phyloP scores from a whole-genome alignment of 179 eudicot genomes.

The Sideroxylon spinosum region DNA sequence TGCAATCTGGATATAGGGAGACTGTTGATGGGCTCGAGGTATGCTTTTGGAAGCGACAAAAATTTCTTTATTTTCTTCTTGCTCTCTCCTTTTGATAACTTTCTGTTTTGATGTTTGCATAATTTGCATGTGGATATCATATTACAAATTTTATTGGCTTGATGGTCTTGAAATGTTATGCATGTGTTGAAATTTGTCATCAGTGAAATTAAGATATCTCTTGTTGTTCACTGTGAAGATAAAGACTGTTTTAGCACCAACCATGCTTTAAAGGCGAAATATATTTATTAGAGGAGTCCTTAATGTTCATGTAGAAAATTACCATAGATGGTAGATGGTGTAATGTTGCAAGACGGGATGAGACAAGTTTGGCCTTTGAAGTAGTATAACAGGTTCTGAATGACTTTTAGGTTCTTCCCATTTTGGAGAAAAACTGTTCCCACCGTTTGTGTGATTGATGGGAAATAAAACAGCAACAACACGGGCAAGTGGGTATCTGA shows the following conservation, averaged over 20 bases:
- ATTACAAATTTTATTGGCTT: neutral
- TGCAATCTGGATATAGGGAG: conserved; percentile 86
- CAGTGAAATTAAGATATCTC: neutral
- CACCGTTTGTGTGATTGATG: neutral
- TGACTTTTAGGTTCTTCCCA: neutral
- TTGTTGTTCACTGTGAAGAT: neutral
- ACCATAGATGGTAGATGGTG: neutral
- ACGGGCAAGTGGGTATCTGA: neutral
- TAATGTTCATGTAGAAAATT: neutral
- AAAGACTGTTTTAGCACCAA: no score
- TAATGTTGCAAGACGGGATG: neutral
- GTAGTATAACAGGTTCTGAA: neutral
- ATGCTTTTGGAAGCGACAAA: conserved; percentile 11
- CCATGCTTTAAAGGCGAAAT: no score
- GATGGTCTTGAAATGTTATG: neutral
- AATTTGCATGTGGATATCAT: neutral
- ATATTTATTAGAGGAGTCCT: no score
- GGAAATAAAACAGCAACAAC: neutral
- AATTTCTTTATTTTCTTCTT: neutral
- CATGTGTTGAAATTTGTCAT: conserved; percentile 9
- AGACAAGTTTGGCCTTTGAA: neutral
- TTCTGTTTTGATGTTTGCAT: no score
- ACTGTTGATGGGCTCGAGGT: conserved; percentile 99
- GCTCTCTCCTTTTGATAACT: no score
- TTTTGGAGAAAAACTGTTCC: neutral